These are phyloP conservation scores for Pseudogymnoascus sp. DNA, from an alignment of 2,329 filamentous ascomycete genomes.

Conservation along the genomic window DNA sequence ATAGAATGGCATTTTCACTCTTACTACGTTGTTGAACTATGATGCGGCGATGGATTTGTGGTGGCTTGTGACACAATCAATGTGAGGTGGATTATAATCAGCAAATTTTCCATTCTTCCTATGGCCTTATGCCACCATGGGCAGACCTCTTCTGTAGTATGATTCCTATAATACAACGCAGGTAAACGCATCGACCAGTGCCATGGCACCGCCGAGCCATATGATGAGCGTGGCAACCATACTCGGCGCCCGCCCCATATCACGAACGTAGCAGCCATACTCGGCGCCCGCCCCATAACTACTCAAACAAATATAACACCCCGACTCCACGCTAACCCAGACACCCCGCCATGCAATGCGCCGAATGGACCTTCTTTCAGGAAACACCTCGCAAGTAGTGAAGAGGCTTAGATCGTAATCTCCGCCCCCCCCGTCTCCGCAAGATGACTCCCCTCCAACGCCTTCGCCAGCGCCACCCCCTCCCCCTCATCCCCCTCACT, in stretches of 20 bases:
- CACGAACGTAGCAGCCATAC: not conserved
- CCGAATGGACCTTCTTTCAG: not conserved
- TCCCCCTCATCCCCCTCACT: conserved; percentile 10
- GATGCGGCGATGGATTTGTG: not conserved
- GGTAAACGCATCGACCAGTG: not conserved
- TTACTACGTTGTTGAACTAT: not conserved
- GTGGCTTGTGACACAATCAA: not conserved
- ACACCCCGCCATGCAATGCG: not conserved
- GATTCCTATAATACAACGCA: not conserved
- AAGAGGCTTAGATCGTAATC: not conserved
- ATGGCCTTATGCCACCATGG: not conserved
- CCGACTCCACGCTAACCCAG: conserved; percentile 4
- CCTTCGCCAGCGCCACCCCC: not conserved
- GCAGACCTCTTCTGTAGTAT: not conserved
- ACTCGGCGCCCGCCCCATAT: not conserved
- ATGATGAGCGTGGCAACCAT: not conserved
- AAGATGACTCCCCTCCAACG: not conserved
- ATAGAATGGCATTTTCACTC: not conserved
- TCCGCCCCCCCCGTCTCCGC: not conserved
- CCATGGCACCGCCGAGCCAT: not conserved
- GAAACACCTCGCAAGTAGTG: not conserved
- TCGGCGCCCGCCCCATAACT: not conserved
- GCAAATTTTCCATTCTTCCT: conserved; percentile 1
- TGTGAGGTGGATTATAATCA: not conserved
- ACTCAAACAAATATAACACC: conserved; percentile 5